These are phyloP conservation scores for Pyricularia grisea DNA, from an alignment of 2,329 filamentous ascomycete species.

Conservation along the genomic window DNA sequence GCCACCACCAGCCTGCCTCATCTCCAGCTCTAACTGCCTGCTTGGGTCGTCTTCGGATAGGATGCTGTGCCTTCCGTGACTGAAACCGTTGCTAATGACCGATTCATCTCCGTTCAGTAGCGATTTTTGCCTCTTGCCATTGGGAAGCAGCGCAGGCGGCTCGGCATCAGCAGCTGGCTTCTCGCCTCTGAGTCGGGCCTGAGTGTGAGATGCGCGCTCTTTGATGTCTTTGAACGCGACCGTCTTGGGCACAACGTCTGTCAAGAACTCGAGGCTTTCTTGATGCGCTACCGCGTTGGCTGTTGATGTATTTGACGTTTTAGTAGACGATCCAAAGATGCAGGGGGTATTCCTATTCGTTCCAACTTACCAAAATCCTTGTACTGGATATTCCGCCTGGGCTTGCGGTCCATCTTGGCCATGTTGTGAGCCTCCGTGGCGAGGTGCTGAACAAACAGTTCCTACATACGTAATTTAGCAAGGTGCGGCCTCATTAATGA, in stretches of 20 bases:
- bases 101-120: conserved; percentile 11
- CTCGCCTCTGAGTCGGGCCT: conserved; percentile 37
- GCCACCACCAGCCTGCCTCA: conserved; percentile 29
- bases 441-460: conserved; percentile 93
- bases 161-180: conserved; percentile 21
- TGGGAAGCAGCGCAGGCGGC: conserved; percentile 10
- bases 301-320: conserved; percentile 21
- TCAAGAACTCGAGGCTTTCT: conserved; percentile 91
- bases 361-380: conserved; percentile 66
- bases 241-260: conserved; percentile 84
- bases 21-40: conserved; percentile 46
- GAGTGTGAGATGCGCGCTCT: conserved; percentile 43
- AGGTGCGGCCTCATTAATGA: background rate
- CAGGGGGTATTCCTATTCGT: too few species aligned
- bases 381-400: conserved; percentile 89
- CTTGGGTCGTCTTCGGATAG: conserved; percentile 33
- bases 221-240: conserved; percentile 73
- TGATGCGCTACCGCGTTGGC: conserved; percentile 78
- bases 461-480: conserved; percentile 37
- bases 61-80: conserved; percentile 14
- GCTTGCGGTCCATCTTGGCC: conserved; percentile 84
- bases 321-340: background rate
- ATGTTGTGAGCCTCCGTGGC: conserved; percentile 78
- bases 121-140: conserved; percentile 28
- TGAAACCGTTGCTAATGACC: conserved; percentile 13